phyloP scores from a whole-genome alignment of 768 basidiomycete genomes.

The Tulasnella sp. region DNA sequence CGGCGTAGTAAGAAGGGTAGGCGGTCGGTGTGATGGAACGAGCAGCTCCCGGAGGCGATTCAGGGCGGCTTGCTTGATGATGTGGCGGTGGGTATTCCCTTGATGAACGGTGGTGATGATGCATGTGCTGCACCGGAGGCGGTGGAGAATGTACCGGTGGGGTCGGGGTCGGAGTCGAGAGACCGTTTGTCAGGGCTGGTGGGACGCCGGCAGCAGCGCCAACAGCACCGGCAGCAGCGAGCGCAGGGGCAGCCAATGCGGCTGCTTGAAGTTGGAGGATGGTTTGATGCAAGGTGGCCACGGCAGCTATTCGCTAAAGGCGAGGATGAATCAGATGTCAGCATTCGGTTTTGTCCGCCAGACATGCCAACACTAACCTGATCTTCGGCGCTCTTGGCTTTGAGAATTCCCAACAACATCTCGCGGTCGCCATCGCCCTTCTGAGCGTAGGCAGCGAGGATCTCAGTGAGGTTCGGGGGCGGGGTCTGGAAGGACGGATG shows the following conservation, averaged over 20 bases:
- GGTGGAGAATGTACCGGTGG: slow-evolving; percentile 32
- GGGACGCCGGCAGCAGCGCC: slow-evolving; percentile 38
- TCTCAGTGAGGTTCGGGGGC: slow-evolving; percentile 81
- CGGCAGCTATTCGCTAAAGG: slow-evolving; percentile 67
- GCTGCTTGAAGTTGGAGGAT: slow-evolving; percentile 56
- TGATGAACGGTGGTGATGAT: slow-evolving; percentile 16
- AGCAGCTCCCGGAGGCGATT: neutral
- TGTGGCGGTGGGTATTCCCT: slow-evolving; percentile 6
- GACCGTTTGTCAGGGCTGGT: slow-evolving; percentile 11
- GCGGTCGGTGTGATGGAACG: neutral
- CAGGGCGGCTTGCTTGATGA: neutral
- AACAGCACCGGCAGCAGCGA: slow-evolving; percentile 37
- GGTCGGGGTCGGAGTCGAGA: slow-evolving; percentile 33
- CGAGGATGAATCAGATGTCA: neutral
- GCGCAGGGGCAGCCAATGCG: slow-evolving; percentile 42
- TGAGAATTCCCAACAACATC: slow-evolving; percentile 86
- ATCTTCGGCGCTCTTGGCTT: slow-evolving; percentile 91
- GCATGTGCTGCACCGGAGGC: slow-evolving; percentile 18
- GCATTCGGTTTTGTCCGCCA: neutral
- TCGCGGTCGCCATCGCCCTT: slow-evolving; percentile 93
- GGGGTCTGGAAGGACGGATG: slow-evolving; percentile 47
- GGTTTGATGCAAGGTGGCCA: slow-evolving; percentile 69
- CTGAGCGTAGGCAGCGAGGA: slow-evolving; percentile 79
- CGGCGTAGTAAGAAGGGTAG: neutral
- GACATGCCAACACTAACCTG: slow-evolving; percentile 59